phyloP scores from a whole-genome alignment of 192 early-diverging fungal genomes.

The Coemansia sp. region DNA sequence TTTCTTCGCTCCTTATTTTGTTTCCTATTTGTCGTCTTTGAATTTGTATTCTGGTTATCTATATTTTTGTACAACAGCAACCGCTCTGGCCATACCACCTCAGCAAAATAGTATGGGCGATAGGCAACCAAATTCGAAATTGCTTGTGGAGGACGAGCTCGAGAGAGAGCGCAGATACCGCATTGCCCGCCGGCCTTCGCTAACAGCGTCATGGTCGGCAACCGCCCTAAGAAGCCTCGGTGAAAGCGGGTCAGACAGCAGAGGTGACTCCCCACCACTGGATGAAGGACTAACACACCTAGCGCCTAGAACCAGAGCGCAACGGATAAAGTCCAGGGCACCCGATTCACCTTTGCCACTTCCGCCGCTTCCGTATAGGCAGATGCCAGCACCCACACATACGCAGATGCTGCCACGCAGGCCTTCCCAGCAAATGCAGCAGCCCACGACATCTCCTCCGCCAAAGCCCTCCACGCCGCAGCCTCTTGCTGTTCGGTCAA shows the following conservation, averaged over 20 bases:
- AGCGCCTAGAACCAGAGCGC: not conserved
- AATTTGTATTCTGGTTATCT: too few relatives aligned
- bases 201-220: conserved; percentile 35
- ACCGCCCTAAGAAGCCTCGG: conserved; percentile 3
- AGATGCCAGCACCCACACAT: not conserved
- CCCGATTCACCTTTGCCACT: conserved; percentile 29
- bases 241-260: conserved; percentile 2
- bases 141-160: conserved; percentile 17
- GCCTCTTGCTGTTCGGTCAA: conserved; percentile 3
- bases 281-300: not conserved
- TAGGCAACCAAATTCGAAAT: not conserved
- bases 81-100: not conserved
- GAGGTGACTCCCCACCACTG: not conserved
- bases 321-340: conserved; percentile 5
- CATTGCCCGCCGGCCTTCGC: conserved; percentile 22
- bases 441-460: conserved; percentile 7
- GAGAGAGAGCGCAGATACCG: conserved; percentile 23
- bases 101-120: conserved; percentile 5
- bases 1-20: not conserved
- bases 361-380: conserved; percentile 10
- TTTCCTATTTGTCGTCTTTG: not conserved
- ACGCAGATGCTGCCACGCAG: not conserved
- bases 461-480: conserved; percentile 11
- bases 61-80: not conserved
- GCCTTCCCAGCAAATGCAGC: not conserved